Evolutionary conservation across 257 asterid genomes (phyloP), one percentile per base, ranked within the genome.

Genomic region (Solanum pinnatisectum): DNA sequence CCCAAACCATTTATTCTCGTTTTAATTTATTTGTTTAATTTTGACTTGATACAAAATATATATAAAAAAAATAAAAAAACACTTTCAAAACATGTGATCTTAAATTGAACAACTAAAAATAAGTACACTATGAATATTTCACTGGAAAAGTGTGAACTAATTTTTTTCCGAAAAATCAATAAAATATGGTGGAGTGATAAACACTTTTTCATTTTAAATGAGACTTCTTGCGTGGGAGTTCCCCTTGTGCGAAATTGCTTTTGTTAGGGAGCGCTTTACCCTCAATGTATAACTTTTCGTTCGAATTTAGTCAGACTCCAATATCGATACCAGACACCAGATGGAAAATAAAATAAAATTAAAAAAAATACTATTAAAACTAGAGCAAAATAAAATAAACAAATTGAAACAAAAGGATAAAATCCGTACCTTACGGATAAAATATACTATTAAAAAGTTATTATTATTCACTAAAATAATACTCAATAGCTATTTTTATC

Each of bases 191-290:
- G 23, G 4, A 16, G 4, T 7, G 63, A 1, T 52, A 52, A 52
- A 52, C 4, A 20, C 10, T 52, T 52, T 46, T 16, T 16, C 60
- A 52, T 52, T 52, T 1, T 52, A 16, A 16, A 49, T 16, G 1
- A 15, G 60, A 49, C 8, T 49, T 52, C 9, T 49, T 3, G 3
- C 1, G 7, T 1, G 22, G 0, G 63, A 52, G n/a, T 52, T 6
- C 0, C 9, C 18, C 10, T 56, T 0, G n/a, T 56, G n/a, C n/a
- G 0, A 6, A 56, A 18, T 18, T 0, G 9, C 4, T 18, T 56
- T 56, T 56, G 10, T 18, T 18, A 6, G 1, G 0, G 10, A 52
- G 4, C 0, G 0, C 0, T 52, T 52, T 49, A 49, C 8, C 0
- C 22, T 16, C 3, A 52, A 52, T 52, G 9, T 16, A 9, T 16